Conservation (phyloP, 495 filamentous ascomycete genomes). For the Podospora bellae-mahoneyi region DNA sequence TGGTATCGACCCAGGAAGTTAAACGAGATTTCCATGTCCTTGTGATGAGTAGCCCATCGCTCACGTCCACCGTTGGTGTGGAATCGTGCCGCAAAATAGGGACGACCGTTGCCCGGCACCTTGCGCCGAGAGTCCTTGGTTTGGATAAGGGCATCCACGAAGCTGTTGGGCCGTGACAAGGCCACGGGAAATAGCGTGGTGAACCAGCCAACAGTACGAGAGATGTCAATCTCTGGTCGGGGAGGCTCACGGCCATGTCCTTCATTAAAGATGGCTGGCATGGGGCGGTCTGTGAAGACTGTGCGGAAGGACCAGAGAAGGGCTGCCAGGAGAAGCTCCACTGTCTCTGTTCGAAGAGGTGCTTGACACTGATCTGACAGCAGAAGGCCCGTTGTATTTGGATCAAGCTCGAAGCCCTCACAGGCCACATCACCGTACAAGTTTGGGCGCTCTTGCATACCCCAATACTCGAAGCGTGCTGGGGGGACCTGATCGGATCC, state of each 20-base stretch:
- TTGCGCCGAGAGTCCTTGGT: conserved; percentile 27
- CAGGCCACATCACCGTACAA: conserved; percentile 27
- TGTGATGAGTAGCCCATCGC: conserved; percentile 30
- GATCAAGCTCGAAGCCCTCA: conserved; percentile 24
- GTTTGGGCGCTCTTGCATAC: conserved; percentile 29
- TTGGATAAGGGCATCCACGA: conserved; percentile 21
- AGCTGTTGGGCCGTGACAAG: conserved; percentile 5
- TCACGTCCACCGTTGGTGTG: conserved; percentile 35
- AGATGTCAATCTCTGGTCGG: conserved; percentile 21
- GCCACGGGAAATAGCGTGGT: conserved; percentile 29
- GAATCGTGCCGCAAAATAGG: conserved; percentile 34
- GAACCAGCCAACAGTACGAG: conserved; percentile 33
- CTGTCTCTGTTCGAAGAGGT: conserved; percentile 31
- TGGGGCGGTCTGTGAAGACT: conserved; percentile 40
- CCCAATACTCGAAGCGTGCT: conserved; percentile 30
- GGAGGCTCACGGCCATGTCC: conserved; percentile 33
- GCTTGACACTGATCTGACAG: conserved; percentile 24
- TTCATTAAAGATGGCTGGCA: conserved; percentile 46
- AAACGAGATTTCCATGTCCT: conserved; percentile 58
- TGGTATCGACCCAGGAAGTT: conserved; percentile 62
- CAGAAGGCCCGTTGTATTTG: conserved; percentile 19
- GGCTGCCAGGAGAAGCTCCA: conserved; percentile 36
- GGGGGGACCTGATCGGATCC: not conserved
- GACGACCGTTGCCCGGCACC: conserved; percentile 20
- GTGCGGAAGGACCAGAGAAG: conserved; percentile 33